phyloP scores from a whole-genome alignment of 2,329 filamentous ascomycete genomes.

The Botrytis hyacinthi region DNA sequence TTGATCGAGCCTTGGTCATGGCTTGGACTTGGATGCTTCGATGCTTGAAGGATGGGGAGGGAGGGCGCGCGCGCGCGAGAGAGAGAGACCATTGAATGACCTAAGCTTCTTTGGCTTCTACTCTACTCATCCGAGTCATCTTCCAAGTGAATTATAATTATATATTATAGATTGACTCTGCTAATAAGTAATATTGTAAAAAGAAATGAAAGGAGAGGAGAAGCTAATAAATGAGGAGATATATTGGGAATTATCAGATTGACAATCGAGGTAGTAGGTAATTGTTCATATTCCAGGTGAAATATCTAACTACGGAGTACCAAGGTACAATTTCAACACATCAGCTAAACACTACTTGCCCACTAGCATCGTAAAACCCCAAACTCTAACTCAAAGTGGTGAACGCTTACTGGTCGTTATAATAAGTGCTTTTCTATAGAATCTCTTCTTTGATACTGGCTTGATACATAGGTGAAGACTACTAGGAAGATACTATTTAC shows the following conservation, averaged over 20 bases:
- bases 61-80: background rate
- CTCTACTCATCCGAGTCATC: background rate
- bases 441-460: background rate
- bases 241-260: background rate
- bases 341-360: background rate
- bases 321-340: background rate
- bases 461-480: background rate
- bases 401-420: background rate
- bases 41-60: background rate
- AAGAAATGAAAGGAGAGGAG: background rate
- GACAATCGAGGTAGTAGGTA: background rate
- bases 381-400: background rate
- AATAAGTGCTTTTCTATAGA: background rate
- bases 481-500: background rate
- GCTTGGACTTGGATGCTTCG: background rate
- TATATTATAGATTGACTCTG: background rate
- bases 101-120: constrained; percentile 3
- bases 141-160: background rate
- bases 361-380: background rate
- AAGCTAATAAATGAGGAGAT: background rate
- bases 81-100: constrained; percentile 6
- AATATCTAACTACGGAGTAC: background rate
- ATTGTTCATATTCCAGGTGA: background rate
- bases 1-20: constrained; percentile 12
- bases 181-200: background rate